phyloP scores from a whole-genome alignment of 495 filamentous ascomycete genomes.

The Aspergillus avenaceus region DNA sequence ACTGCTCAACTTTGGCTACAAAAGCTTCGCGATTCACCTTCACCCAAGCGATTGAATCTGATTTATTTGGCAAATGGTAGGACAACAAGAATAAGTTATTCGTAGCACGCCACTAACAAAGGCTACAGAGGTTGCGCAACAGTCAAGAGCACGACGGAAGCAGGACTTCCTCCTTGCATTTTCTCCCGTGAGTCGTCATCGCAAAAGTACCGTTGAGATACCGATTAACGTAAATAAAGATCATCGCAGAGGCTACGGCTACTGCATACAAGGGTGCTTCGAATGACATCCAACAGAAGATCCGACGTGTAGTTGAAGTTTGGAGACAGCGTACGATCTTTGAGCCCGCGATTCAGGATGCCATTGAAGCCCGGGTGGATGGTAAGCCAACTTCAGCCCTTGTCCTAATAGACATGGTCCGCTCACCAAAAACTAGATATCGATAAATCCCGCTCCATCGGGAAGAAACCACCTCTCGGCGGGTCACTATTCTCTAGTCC shows the following conservation, averaged over 20 bases:
- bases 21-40: constrained; percentile 76
- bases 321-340: constrained; percentile 91
- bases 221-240: constrained; percentile 36
- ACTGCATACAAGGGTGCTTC: constrained; percentile 82
- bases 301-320: constrained; percentile 86
- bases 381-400: constrained; percentile 44
- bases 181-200: constrained; percentile 54
- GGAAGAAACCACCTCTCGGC: constrained; percentile 62
- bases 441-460: constrained; percentile 66
- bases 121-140: constrained; percentile 81
- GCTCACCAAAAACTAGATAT: constrained; percentile 53
- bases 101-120: constrained; percentile 15
- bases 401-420: neutral
- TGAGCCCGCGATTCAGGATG: constrained; percentile 67
- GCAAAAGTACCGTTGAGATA: neutral
- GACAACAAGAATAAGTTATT: constrained; percentile 9
- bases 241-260: constrained; percentile 81
- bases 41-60: constrained; percentile 81
- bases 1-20: constrained; percentile 88
- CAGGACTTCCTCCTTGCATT: constrained; percentile 90
- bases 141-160: constrained; percentile 85
- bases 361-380: constrained; percentile 71
- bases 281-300: constrained; percentile 78
- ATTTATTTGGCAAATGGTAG: constrained; percentile 94
- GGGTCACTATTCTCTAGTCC: constrained; percentile 63